Evolutionary conservation across 1,284 basidiomycete species (phyloP).

Genomic region (Tilletia caries): DNA sequence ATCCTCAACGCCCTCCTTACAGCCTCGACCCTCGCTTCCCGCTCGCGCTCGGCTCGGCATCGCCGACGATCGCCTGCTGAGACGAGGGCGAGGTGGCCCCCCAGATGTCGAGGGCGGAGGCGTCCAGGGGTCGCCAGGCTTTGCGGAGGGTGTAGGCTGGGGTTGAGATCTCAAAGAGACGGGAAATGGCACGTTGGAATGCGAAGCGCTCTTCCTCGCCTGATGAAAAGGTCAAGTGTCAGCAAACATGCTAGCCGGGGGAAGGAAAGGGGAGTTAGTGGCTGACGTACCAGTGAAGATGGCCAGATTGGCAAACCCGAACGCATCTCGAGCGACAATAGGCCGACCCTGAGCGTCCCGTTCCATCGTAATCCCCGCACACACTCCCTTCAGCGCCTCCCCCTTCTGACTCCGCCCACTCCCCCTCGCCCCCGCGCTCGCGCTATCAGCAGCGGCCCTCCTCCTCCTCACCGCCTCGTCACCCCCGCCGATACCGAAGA

Average conservation of each 20-base stretch:
- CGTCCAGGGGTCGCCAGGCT: constrained; percentile 35
- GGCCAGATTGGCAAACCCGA: constrained; percentile 59
- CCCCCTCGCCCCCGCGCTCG: neutral
- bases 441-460: neutral
- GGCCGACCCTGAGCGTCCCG: constrained; percentile 27
- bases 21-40: too few relatives aligned
- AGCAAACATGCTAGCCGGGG: neutral
- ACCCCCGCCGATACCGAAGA: constrained; percentile 18
- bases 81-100: constrained; percentile 17
- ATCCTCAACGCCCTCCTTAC: neutral
- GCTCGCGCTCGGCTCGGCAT: too few relatives aligned
- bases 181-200: constrained; percentile 67
- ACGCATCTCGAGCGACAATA: constrained; percentile 26
- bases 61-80: too few relatives aligned
- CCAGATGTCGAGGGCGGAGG: constrained; percentile 32
- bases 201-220: constrained; percentile 68
- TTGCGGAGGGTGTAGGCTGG: constrained; percentile 33
- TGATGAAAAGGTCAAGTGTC: neutral
- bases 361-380: constrained; percentile 6
- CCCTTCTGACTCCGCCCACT: neutral
- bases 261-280: neutral
- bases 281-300: constrained; percentile 61
- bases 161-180: constrained; percentile 64
- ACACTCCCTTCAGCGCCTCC: neutral
- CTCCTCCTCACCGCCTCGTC: neutral